phyloP scores from a whole-genome alignment of 805 yeast species.

The Torulaspora gathmanii region DNA sequence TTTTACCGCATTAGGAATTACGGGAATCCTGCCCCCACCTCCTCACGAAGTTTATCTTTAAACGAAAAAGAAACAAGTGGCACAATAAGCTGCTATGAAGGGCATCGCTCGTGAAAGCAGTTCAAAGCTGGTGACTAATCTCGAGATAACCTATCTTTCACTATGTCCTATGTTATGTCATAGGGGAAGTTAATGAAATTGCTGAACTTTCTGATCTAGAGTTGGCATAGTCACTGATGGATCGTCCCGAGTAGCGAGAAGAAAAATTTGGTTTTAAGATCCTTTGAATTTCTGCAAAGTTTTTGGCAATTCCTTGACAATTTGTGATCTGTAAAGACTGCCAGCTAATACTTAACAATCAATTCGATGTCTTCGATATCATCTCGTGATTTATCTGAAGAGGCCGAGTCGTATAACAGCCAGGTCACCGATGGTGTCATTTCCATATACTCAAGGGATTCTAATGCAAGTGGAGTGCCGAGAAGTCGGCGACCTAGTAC shows the following conservation, averaged over 20 bases:
- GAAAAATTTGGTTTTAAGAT: background rate
- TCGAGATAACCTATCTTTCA: too few relatives aligned
- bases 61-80: background rate
- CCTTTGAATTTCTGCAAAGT: background rate
- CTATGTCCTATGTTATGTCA: too few relatives aligned
- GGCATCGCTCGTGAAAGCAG: too few relatives aligned
- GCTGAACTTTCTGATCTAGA: background rate
- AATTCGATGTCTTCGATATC: background rate
- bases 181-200: too few relatives aligned
- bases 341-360: too few relatives aligned
- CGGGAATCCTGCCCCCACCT: background rate
- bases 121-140: too few relatives aligned
- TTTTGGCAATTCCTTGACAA: background rate
- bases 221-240: background rate
- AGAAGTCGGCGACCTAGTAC: constrained; percentile 4
- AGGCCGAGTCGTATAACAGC: background rate
- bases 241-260: background rate
- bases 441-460: constrained; percentile 1
- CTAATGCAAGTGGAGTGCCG: background rate
- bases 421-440: background rate
- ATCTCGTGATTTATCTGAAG: background rate
- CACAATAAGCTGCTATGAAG: too few relatives aligned
- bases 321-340: too few relatives aligned
- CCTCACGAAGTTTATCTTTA: background rate
- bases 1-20: background rate